Base-by-base conservation (phyloP, 345 rosid genomes). In the Melaleuca quinquenervia region DNA sequence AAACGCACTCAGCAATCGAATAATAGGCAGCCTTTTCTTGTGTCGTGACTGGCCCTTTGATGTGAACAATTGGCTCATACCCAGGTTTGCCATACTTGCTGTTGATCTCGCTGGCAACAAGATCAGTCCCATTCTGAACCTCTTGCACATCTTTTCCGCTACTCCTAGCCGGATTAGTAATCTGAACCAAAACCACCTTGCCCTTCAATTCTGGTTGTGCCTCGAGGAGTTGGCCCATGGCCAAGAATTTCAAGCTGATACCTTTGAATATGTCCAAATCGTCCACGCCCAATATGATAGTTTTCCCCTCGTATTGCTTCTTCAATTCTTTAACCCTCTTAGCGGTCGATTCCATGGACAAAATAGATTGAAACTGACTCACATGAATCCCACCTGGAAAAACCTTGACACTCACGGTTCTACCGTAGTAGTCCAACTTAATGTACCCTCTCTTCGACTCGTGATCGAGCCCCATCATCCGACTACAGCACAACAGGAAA, bases 191-290 rank as follows among this genome's bases (percentile, higher is more conserved):
- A 56, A 94, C 97, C 7, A 91, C 93, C 89, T 91, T 91, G 82
- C 93, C 95, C 58, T 92, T 88, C 86, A 93, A 83, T 22, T 78
- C 83, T 6, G 76, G 82, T 5, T 91, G 86, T 84, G 88, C 89
- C 80, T 93, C 94, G 87, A 95, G 88, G 50, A 95, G 91, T 84
- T 91, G 91, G 49, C 92, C 94, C 90, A 95, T 84, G 16, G 98
- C 98, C 84, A 88, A 86, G 60, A 95, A 94, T 90, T 95, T 95
- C 90, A 92, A 89, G 86, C 91, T 83, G 76, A 95, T 94, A 12
- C 98, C 98, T 74, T 95, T 95, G 82, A 95, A 94, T 86, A 93
- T 52, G 87, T 95, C 98, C 90, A 94, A 86, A 91, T 95, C 98
- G 90, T 95, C 98, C 50, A 93, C 98, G 52, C 98, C 95, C 32